These are phyloP conservation scores for Solanum stenotomum DNA, from an alignment of 257 asterid species.

Conservation along the genomic window DNA sequence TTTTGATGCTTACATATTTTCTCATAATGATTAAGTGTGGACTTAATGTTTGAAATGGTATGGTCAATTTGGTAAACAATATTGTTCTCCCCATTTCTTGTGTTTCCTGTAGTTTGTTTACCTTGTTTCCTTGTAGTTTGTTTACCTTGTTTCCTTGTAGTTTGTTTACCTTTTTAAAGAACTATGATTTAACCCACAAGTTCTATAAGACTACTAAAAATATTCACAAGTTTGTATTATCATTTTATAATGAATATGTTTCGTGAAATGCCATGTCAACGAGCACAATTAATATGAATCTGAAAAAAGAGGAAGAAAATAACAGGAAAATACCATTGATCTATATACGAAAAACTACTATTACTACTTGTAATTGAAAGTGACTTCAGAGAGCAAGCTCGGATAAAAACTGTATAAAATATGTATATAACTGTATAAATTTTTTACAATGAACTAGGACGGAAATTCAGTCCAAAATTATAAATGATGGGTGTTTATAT, in stretches of 20 bases:
- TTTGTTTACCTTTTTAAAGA: too few species aligned
- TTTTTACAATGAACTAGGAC: neutral
- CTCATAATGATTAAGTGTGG: neutral
- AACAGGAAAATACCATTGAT: neutral
- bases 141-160: too few species aligned
- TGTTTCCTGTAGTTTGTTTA: neutral
- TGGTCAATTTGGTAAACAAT: neutral
- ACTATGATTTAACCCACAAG: too few species aligned
- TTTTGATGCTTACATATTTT: neutral
- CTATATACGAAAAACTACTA: neutral
- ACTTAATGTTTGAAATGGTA: neutral
- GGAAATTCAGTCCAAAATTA: neutral
- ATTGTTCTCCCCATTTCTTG: neutral
- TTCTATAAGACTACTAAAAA: too few species aligned
- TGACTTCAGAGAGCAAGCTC: neutral
- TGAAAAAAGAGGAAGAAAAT: neutral
- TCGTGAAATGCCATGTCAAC: neutral
- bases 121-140: neutral
- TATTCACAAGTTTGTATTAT: neutral
- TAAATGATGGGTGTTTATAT: neutral
- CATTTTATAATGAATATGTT: neutral
- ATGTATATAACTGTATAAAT: neutral
- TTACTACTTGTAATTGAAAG: neutral
- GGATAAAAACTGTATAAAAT: neutral
- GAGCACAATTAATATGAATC: neutral